Evolutionary conservation across 352 stramenopile genomes (phyloP).

Genomic region (Phytopythium helicoides): DNA sequence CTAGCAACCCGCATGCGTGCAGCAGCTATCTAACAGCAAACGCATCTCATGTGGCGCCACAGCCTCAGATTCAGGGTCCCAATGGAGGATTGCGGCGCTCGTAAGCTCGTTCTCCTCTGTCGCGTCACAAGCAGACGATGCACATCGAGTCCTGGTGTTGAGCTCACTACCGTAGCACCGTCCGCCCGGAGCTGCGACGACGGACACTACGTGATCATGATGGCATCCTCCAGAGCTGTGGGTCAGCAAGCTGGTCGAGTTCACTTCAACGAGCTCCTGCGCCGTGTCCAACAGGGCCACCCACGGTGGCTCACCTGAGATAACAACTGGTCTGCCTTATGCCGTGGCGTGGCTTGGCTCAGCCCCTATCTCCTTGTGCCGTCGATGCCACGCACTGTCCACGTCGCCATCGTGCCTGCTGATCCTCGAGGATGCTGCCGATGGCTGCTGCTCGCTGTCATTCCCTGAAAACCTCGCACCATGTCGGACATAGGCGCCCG

Average conservation of each 20-base stretch:
- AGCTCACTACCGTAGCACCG: too few species aligned
- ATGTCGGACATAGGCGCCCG: background rate
- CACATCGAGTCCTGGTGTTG: too few species aligned
- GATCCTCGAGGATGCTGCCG: background rate
- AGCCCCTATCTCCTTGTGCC: background rate
- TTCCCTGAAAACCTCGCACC: background rate
- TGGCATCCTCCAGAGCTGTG: too few species aligned
- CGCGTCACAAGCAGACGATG: too few species aligned
- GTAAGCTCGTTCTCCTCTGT: too few species aligned
- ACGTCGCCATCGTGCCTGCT: too few species aligned
- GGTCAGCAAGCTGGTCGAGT: too few species aligned
- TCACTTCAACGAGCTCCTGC: too few species aligned
- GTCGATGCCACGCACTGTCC: background rate
- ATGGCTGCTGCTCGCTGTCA: background rate
- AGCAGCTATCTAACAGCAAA: background rate
- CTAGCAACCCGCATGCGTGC: too few species aligned
- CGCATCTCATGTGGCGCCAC: background rate
- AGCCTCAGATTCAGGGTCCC: background rate
- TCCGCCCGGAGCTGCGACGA: background rate
- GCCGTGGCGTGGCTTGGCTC: conserved; percentile 2
- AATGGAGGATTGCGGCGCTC: too few species aligned
- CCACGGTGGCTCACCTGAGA: background rate
- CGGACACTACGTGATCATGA: background rate
- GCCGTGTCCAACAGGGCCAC: background rate
- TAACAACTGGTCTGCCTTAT: background rate